Evolutionary conservation across 1,284 basidiomycete species (phyloP), one percentile per base, ranked within the genome.

Genomic region (Psilocybe mexicana): DNA sequence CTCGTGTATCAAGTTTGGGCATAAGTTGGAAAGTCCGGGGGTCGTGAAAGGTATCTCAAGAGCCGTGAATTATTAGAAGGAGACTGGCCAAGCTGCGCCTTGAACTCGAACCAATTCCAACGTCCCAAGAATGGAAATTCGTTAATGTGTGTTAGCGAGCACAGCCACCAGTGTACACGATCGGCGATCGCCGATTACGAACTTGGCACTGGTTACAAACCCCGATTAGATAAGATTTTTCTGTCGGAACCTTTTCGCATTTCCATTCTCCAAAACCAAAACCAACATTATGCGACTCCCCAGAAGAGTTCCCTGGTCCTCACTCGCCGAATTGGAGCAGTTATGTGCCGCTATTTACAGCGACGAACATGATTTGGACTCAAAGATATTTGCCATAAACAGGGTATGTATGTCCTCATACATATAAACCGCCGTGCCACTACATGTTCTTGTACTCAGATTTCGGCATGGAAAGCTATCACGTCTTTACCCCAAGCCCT

Each of bases 281-380:
- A 55, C 57, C 59, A 47, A 49, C 35, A 46, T 50, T 35, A 94
- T 94, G 92, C 79, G 82, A 60, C 79, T 92, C 23, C 93, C 93
- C 48, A 85, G 90, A 60, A 83, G 93, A 54, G 89, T 94, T 0
- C 92, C 93, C 1, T 97, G 95, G 95, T 75, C 85, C 3, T 82
- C 82, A 48, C 71, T 86, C 10, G 69, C 76, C 23, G 94, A 97
- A 72, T 79, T 97, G 10, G 88, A 92, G 51, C 84, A 93, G 67
- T 76, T 97, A 6, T 95, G 89, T 71, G 79, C 85, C 3, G 88
- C 88, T 82, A 86, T 96, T 64, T 96, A 88, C 67, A 70, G 80
- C 3, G 88, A 93, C 58, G 82, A 87, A 57, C 77, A 79, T 30
- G 86, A 90, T 67, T 43, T 77, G 12, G 72, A 76, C 7, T 70